Conservation (phyloP, 208 protist species). For the Wallacemonas sp. region DNA sequence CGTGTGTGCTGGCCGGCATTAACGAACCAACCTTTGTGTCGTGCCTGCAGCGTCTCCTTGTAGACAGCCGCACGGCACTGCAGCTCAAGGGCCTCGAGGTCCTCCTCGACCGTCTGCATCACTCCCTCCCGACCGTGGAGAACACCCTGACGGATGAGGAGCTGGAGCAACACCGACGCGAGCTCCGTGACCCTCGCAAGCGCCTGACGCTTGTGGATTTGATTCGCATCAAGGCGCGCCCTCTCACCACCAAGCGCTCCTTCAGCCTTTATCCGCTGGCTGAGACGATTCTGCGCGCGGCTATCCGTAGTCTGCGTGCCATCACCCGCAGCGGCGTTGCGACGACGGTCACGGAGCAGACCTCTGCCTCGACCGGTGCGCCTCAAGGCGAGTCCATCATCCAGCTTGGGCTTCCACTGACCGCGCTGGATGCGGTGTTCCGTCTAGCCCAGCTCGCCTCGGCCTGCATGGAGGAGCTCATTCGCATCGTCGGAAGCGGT, state of each 20-base stretch:
- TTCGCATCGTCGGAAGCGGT: slow-evolving; percentile 82
- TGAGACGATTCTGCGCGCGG: slow-evolving; percentile 34
- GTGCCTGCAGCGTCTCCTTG: slow-evolving; percentile 74
- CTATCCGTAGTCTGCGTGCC: not conserved
- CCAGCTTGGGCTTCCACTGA: slow-evolving; percentile 5
- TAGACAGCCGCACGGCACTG: slow-evolving; percentile 48
- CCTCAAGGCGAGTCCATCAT: not conserved
- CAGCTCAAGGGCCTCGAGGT: slow-evolving; percentile 86
- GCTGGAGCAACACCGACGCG: slow-evolving; percentile 70
- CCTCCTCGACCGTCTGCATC: slow-evolving; percentile 85
- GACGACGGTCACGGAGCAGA: not conserved
- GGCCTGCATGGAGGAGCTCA: slow-evolving; percentile 79
- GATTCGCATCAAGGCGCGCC: slow-evolving; percentile 80
- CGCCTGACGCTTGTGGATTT: slow-evolving; percentile 78
- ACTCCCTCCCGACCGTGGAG: slow-evolving; percentile 85
- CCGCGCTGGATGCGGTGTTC: slow-evolving; percentile 29
- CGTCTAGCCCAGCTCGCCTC: slow-evolving; percentile 47
- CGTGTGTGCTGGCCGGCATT: slow-evolving; percentile 88
- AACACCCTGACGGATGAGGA: slow-evolving; percentile 77
- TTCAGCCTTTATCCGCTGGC: slow-evolving; percentile 66
- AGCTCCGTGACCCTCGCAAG: slow-evolving; percentile 77
- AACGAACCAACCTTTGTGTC: slow-evolving; percentile 87
- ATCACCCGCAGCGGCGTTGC: not conserved
- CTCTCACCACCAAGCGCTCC: slow-evolving; percentile 83
- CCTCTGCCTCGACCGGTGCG: not conserved